Base-by-base conservation (phyloP, 306 rosid species). In the Macrotyloma uniflorum region DNA sequence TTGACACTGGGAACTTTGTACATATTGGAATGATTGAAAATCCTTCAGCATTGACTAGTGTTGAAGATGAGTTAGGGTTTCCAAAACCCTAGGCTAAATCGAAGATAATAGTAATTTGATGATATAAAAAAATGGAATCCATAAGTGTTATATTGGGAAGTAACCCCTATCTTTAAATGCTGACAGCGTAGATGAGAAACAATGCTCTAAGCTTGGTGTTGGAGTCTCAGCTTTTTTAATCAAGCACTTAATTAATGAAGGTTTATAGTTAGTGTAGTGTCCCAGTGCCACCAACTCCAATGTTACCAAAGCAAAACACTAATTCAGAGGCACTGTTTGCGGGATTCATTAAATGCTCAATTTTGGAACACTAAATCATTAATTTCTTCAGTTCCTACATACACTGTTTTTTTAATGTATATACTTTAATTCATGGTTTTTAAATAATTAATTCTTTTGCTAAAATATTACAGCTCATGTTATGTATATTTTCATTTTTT, bases 251-350 rank as follows among this genome's bases (percentile, higher is more conserved):
- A 63, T 79, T 69, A 82, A 74, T 62, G 75, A 50, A 65, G 30
- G 33, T 85, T 55, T 67, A 13, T 47, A 58, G 76, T 67, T 58
- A 58, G 70, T 46, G 71, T 74, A 40, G 13, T 9, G 47, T 10
- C 35, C 8, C 58, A 49, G 38, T 50, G 81, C 57, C 70, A 70
- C 76, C 76, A 55, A 32, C 79, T 63, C 43, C 79, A 71, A 70
- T 71, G 61, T 57, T 78, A 58, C 36, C 70, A 28, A 70, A 42
- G 70, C 13, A 43, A 70, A 74, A 73, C 87, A 81, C 86, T 83
- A 76, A 62, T 78, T 79, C 86, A 80, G 84, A 81, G 86, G 91
- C 80, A 80, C 66, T 81, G 86, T 82, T 86, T 82, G 77, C 66
- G 80, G 76, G 76, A 22, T 65, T 77, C 91, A 86, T 80, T 87